Evolutionary conservation across 176 grass and related monocot genomes (phyloP).

Genomic region (Pharus latifolius): DNA sequence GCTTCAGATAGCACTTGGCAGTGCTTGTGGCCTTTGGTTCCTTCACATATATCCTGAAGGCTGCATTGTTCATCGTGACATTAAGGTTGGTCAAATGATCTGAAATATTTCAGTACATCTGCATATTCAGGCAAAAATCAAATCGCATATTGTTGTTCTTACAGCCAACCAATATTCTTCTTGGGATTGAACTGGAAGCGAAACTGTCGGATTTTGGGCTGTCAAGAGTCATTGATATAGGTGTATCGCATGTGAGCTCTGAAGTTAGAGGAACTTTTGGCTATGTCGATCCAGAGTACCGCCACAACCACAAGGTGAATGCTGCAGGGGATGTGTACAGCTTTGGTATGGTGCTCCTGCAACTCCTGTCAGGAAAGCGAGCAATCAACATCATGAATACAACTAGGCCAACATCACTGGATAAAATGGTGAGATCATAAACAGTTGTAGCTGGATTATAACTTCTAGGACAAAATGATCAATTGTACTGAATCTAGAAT

Average conservation of each 20-base stretch:
- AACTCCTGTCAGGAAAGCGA: conserved; percentile 48
- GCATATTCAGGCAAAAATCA: background rate
- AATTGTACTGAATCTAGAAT: background rate
- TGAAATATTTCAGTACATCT: background rate
- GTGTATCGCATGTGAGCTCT: conserved; percentile 48
- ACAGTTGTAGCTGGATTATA: background rate
- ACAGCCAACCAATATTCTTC: conserved; percentile 72
- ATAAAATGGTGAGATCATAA: conserved; percentile 37
- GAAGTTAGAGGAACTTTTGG: conserved; percentile 76
- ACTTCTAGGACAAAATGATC: background rate
- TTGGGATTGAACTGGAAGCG: conserved; percentile 49
- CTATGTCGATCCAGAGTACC: conserved; percentile 70
- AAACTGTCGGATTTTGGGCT: conserved; percentile 59
- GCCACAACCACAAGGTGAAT: conserved; percentile 57
- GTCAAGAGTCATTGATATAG: conserved; percentile 44
- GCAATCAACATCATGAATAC: conserved; percentile 57
- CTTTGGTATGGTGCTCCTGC: conserved; percentile 61
- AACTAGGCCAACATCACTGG: conserved; percentile 46
- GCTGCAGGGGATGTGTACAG: conserved; percentile 68
- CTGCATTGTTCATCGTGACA: conserved; percentile 70
- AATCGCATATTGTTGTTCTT: background rate
- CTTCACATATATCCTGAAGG: conserved; percentile 62
- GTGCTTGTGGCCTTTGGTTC: conserved; percentile 67
- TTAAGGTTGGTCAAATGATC: conserved; percentile 44
- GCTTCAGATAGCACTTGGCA: conserved; percentile 52